These are phyloP conservation scores for Galeopsis tetrahit DNA, from an alignment of 257 asterid species.

Conservation along the genomic window DNA sequence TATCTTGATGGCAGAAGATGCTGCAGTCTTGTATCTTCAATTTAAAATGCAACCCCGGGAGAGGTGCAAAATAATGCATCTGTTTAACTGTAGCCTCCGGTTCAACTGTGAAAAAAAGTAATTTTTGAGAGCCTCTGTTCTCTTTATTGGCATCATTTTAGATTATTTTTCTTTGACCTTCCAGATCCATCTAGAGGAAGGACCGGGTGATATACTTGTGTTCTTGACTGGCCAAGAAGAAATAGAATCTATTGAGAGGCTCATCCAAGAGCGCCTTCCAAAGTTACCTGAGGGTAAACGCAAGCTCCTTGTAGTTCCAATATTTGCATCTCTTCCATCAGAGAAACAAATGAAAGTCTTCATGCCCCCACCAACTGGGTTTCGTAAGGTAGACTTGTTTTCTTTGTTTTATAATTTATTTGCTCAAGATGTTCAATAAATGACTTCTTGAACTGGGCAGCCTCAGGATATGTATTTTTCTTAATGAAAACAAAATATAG, in stretches of 20 bases:
- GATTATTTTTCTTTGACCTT: conserved; percentile 33
- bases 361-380: conserved; percentile 76
- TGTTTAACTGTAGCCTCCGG: conserved; percentile 1
- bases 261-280: conserved; percentile 72
- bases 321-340: conserved; percentile 93
- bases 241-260: conserved; percentile 93
- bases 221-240: conserved; percentile 99
- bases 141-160: conserved; percentile 18
- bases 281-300: conserved; percentile 70
- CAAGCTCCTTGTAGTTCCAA: conserved; percentile 74
- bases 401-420: conserved; percentile 11
- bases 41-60: conserved; percentile 1
- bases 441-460: no score
- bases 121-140: conserved; percentile 17
- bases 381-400: conserved; percentile 76
- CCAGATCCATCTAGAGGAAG: conserved; percentile 89
- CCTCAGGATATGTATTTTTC: no score
- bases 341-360: conserved; percentile 96
- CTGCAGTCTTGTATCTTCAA: not conserved
- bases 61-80: conserved; percentile 19
- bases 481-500: no score
- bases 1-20: not conserved
- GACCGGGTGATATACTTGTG: conserved; percentile 92
- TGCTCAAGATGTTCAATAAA: not conserved
- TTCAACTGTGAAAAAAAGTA: not conserved